A percentile compares a stretch with the other conserved stretches of the same genome.
Conservation (phyloP, 805 yeast genomes). For the Candida endomychidarum region DNA sequence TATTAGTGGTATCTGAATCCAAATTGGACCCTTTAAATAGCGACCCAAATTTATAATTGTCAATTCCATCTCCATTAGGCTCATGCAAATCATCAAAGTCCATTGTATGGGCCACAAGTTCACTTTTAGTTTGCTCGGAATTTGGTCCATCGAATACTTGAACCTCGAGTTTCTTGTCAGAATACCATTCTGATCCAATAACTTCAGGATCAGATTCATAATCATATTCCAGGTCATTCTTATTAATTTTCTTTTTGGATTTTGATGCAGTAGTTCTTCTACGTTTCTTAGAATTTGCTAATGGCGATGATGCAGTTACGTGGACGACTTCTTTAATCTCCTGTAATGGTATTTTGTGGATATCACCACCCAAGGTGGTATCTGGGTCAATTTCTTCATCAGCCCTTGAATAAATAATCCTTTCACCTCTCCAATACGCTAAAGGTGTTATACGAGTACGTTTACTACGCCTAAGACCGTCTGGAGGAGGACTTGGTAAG, state of each 20-base stretch:
- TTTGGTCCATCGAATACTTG: constrained; percentile 52
- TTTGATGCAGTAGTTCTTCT: neutral
- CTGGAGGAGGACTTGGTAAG: constrained; percentile 45
- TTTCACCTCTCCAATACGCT: constrained; percentile 84
- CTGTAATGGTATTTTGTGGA: constrained; percentile 47
- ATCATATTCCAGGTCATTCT: constrained; percentile 21
- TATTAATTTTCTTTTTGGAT: constrained; percentile 6
- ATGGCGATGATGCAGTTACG: constrained; percentile 30
- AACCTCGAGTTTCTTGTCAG: constrained; percentile 37
- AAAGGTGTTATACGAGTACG: constrained; percentile 69
- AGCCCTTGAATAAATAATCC: constrained; percentile 54
- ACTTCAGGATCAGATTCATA: constrained; percentile 41
- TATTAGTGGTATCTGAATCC: constrained; percentile 42
- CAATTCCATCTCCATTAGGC: constrained; percentile 17
- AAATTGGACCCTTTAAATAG: constrained; percentile 49
- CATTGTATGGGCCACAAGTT: constrained; percentile 67
- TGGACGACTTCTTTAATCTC: constrained; percentile 61
- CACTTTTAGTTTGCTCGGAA: constrained; percentile 25
- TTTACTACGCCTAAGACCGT: constrained; percentile 59
- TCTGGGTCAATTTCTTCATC: constrained; percentile 39
- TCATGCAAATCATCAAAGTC: constrained; percentile 47
- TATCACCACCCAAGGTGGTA: constrained; percentile 34
- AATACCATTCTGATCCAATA: constrained; percentile 55
- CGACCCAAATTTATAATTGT: constrained; percentile 61
- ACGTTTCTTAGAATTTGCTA: constrained; percentile 2